Percentiles rank a stretch among this genome's conserved stretches.
Conservation (phyloP, 2,329 filamentous ascomycete genomes). For the Penicillium sp. region DNA sequence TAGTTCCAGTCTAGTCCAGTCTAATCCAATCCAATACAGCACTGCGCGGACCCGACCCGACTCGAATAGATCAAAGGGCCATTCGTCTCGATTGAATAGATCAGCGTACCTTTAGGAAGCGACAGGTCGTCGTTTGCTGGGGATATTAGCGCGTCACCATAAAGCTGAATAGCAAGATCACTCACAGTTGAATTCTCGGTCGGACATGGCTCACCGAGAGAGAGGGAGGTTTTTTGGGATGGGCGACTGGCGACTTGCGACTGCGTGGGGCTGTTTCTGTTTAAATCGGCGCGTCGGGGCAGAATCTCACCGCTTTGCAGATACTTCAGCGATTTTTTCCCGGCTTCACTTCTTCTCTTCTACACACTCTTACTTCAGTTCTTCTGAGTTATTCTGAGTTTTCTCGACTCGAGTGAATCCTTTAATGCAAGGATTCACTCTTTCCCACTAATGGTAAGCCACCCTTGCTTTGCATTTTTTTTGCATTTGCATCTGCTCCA, state of each 20-base stretch:
- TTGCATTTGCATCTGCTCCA: slow-evolving; percentile 4
- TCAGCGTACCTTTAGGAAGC: slow-evolving; percentile 62
- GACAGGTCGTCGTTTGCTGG: slow-evolving; percentile 63
- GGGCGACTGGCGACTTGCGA: no score
- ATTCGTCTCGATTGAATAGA: no score
- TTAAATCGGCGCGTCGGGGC: slow-evolving; percentile 22
- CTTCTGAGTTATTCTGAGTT: neutral
- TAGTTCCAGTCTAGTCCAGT: slow-evolving; percentile 3
- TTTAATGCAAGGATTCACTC: slow-evolving; percentile 21
- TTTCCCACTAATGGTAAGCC: slow-evolving; percentile 33
- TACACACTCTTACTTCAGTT: slow-evolving; percentile 7
- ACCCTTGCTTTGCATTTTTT: slow-evolving; percentile 12
- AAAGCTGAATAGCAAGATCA: slow-evolving; percentile 11
- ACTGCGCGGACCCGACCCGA: no score
- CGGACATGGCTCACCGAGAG: slow-evolving; percentile 50
- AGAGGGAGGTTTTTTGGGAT: neutral
- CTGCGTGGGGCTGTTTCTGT: slow-evolving; percentile 17
- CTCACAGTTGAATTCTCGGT: slow-evolving; percentile 59
- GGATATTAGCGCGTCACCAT: slow-evolving; percentile 24
- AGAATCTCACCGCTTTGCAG: slow-evolving; percentile 31
- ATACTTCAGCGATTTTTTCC: slow-evolving; percentile 29
- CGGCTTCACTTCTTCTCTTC: slow-evolving; percentile 17
- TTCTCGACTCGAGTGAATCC: slow-evolving; percentile 16
- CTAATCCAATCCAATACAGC: no score
- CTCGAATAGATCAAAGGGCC: no score